These are phyloP conservation scores for Fusarium solani-melongenae DNA, from an alignment of 2,329 filamentous ascomycete genomes.

Conservation along the genomic window DNA sequence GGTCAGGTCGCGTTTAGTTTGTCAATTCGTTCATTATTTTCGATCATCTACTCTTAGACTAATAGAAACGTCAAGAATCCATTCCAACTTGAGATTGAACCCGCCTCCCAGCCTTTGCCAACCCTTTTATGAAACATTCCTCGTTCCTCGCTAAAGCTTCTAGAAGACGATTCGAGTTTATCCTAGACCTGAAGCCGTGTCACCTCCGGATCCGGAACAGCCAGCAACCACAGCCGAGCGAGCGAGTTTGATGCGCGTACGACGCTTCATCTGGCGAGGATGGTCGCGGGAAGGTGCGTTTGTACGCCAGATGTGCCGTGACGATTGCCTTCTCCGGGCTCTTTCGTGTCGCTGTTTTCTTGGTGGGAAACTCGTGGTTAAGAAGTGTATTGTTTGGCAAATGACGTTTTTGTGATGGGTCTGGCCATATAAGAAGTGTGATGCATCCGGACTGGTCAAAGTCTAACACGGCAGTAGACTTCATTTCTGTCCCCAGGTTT, in stretches of 20 bases:
- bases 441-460: neutral
- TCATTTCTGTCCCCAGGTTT: neutral
- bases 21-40: neutral
- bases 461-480: neutral
- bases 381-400: neutral
- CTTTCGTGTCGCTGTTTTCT: neutral
- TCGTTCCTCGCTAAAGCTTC: neutral
- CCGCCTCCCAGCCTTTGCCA: accelerated
- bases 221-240: neutral
- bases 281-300: neutral
- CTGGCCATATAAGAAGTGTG: neutral
- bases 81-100: neutral
- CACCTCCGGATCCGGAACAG: neutral
- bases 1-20: neutral
- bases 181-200: neutral
- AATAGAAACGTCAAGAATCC: neutral
- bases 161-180: neutral
- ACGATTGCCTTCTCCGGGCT: neutral
- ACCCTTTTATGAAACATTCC: neutral
- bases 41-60: too few species aligned
- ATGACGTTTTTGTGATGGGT: neutral
- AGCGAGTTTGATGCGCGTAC: neutral
- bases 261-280: neutral
- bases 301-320: neutral
- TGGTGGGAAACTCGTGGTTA: neutral